A percentile compares a stretch with the other conserved stretches of the same genome.
These are phyloP conservation scores for Suhomyces bribrorum DNA, from an alignment of 1,139 yeast genomes.

Conservation along the genomic window DNA sequence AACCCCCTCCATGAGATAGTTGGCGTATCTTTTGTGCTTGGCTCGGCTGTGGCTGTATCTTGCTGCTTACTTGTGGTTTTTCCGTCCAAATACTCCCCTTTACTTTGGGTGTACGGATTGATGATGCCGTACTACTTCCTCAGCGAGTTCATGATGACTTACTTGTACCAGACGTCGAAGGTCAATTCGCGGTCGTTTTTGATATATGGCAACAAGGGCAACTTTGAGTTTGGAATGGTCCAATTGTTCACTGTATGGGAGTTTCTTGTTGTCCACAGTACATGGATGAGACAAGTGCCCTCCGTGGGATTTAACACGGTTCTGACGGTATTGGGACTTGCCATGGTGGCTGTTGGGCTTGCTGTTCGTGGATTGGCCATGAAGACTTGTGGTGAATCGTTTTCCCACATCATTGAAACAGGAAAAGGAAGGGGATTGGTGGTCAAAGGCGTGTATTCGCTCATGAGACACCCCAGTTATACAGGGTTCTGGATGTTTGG, in stretches of 20 bases:
- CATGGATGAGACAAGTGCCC: slow-evolving; percentile 7
- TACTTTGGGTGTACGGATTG: slow-evolving; percentile 22
- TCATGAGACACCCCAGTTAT: slow-evolving; percentile 44
- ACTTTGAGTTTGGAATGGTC: slow-evolving; percentile 32
- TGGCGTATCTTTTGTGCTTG: slow-evolving; percentile 24
- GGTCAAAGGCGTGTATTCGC: slow-evolving; percentile 34
- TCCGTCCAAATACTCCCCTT: slow-evolving; percentile 1
- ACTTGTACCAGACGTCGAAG: slow-evolving; percentile 28
- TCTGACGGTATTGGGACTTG: slow-evolving; percentile 15
- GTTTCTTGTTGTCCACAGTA: slow-evolving; percentile 14
- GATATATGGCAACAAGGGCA: slow-evolving; percentile 40
- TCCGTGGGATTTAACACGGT: neutral
- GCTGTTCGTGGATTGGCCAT: slow-evolving; percentile 33
- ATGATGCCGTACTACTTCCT: slow-evolving; percentile 28
- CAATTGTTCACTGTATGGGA: slow-evolving; percentile 33
- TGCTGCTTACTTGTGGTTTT: slow-evolving; percentile 4
- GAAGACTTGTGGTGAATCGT: slow-evolving; percentile 38
- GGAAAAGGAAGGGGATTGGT: slow-evolving; percentile 20
- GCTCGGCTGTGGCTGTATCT: slow-evolving; percentile 20
- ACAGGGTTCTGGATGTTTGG: slow-evolving; percentile 43
- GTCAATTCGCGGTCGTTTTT: slow-evolving; percentile 35
- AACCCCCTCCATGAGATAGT: slow-evolving; percentile 28
- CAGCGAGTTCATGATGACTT: slow-evolving; percentile 32
- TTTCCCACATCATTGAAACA: slow-evolving; percentile 32
- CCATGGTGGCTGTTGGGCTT: slow-evolving; percentile 25